A percentile compares a stretch with the other conserved stretches of the same genome.
Evolutionary conservation across 345 rosid species (phyloP).

Genomic region (Hibiscus syriacus): DNA sequence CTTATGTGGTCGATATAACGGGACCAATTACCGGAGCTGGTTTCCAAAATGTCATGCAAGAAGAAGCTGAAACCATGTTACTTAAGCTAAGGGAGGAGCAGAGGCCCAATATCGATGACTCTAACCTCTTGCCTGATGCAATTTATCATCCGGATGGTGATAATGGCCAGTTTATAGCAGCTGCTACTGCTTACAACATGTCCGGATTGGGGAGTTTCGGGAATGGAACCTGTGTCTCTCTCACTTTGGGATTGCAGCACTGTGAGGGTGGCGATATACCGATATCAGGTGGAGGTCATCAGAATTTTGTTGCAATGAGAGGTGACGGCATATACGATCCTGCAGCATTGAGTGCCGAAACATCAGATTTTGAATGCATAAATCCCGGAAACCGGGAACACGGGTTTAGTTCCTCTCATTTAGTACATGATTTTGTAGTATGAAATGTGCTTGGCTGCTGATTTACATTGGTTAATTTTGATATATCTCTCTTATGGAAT

Average conservation of each 20-base stretch:
- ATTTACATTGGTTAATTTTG: not conserved
- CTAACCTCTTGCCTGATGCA: no score
- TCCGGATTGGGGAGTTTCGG: slow-evolving; percentile 53
- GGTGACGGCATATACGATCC: slow-evolving; percentile 41
- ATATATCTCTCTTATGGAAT: not conserved
- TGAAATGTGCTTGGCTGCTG: no score
- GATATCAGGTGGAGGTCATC: slow-evolving; percentile 38
- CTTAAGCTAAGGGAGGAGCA: slow-evolving; percentile 33
- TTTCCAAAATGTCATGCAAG: slow-evolving; percentile 21
- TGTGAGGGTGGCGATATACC: slow-evolving; percentile 48
- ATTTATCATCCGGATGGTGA: slow-evolving; percentile 26
- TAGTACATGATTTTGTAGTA: slow-evolving; percentile 85
- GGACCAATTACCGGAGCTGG: slow-evolving; percentile 26
- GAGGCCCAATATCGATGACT: slow-evolving; percentile 27
- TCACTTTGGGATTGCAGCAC: slow-evolving; percentile 76
- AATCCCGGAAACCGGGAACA: slow-evolving; percentile 54
- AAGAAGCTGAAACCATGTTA: slow-evolving; percentile 24
- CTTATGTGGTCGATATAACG: slow-evolving; percentile 23
- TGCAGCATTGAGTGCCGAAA: slow-evolving; percentile 33
- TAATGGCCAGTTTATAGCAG: slow-evolving; percentile 40
- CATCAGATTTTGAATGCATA: slow-evolving; percentile 46
- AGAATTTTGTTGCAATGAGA: slow-evolving; percentile 43
- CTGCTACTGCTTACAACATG: slow-evolving; percentile 56
- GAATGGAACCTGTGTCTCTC: slow-evolving; percentile 62
- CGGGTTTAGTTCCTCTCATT: slow-evolving; percentile 52